Evolutionary conservation across 2,329 filamentous ascomycete species (phyloP), one percentile per base, ranked within the genome.

Genomic region (Metarhizium humberi): DNA sequence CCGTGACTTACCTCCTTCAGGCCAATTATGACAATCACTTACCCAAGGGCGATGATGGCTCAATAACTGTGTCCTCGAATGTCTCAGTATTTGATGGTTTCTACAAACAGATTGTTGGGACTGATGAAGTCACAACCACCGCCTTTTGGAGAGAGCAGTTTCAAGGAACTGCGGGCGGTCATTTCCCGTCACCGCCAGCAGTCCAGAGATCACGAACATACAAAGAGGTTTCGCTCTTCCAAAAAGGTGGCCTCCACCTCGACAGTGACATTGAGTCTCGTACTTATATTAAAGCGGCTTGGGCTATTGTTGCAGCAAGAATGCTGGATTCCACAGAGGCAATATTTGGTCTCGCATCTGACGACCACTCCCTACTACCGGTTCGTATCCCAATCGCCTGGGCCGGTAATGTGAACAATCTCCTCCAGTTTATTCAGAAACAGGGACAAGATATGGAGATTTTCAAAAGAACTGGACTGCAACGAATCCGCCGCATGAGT

Each of bases 391-490:
- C 13, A 1, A 25, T 59, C 8, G 48, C 57, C 11, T 53, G 52
- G 50, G 48, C 57, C n/a, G 43, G 32, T 2, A 59, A 36, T 14
- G 55, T 59, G 2, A 50, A 49, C 20, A 45, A 46, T 3, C 42
- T 61, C 3, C 45, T 61, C 3, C 18, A 52, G 13, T 30, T 14
- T 2, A 52, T 67, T 6, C 64, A 69, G 57, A 51, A 58, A 11
- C 59, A 58, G 52, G 50, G 60, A 8, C 36, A 54, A 34, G 62
- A 65, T 49, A 62, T 61, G 59, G 58, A 59, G 6, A 43, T 58
- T 2, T 63, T 57, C 38, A 67, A 64, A 48, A 57, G 64, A 11
- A 59, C 64, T 8, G 63, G 64, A 32, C 48, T 70, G 2, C 61
- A 64, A 3, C 59, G 65, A 38, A 60, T 51, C 76, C 56, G 57